Base-by-base conservation (phyloP, 768 basidiomycete genomes). In the Suillus alpinus region DNA sequence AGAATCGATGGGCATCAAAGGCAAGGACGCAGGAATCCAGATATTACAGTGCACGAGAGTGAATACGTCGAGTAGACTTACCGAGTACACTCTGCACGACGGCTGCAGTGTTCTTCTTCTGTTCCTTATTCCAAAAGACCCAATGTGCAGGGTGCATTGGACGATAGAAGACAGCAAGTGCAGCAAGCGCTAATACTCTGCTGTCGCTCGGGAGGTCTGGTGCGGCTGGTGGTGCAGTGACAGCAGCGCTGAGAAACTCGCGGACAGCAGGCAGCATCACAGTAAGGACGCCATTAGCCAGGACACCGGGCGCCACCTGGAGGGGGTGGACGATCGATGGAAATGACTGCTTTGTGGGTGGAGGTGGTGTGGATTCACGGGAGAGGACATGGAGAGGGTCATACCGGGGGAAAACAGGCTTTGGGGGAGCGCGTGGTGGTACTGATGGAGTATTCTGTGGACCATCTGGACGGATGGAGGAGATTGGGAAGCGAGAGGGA, bases 81-180 rank as follows among this genome's bases (percentile, higher is more conserved):
- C 87, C 73, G 56, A 82, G 72, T 58, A 86, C 75, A 49, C 77
- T 78, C 68, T 84, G 80, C 36, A 89, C 82, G 59, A 80, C 68
- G n/a, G 71, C 70, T 16, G 84, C 84, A 18, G 84, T 86, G 26
- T 70, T 70, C 59, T 67, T 70, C 68, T 81, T 82, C 66, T 78
- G 75, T 52, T 78, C 79, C 62, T 76, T 78, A 50, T 77, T 80
- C 87, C 87, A 89, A 68, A 89, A 82, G n/a, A 84, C 71, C 81
- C 83, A 84, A 66, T 87, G 86, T 6, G 80, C 82, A 14, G 80
- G 80, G 69, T 86, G 81, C 34, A 77, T 75, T 16, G 81, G 81
- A 52, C 77, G 75, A 65, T 83, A 80, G 64, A 86, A 81, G 13
- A 88, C 82, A 10, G 80, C 79, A 62, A 89, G 81, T 2, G 87